These are phyloP conservation scores for Candida sonorensis DNA, from an alignment of 805 yeast species.

Conservation along the genomic window DNA sequence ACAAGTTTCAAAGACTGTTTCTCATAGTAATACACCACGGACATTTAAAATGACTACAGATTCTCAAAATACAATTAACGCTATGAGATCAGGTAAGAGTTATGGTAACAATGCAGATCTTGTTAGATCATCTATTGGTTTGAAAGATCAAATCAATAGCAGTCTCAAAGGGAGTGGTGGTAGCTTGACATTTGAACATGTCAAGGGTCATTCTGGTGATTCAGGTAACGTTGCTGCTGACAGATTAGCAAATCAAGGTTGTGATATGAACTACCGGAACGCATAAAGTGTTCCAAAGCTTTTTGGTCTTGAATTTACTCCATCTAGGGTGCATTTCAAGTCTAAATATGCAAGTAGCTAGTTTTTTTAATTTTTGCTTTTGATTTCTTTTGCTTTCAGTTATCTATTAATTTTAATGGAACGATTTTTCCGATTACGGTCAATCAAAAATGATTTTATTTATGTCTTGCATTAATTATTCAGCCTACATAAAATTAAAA, in stretches of 20 bases:
- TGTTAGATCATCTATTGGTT: conserved; percentile 28
- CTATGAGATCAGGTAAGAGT: conserved; percentile 49
- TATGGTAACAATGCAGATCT: conserved; percentile 51
- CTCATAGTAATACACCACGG: conserved; percentile 10
- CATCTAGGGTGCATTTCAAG: no score
- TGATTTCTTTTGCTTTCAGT: no score
- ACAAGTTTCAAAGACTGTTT: conserved; percentile 29
- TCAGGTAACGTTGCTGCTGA: conserved; percentile 78
- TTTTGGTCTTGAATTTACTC: no score
- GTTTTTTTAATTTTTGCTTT: no score
- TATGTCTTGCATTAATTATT: no score
- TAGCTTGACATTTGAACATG: conserved; percentile 47
- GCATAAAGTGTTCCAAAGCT: no score
- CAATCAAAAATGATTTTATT: no score
- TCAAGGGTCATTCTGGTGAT: conserved; percentile 64
- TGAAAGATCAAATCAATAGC: conserved; percentile 29
- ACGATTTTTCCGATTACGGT: no score
- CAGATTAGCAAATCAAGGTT: conserved; percentile 47
- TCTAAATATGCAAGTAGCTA: no score
- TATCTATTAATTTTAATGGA: no score
- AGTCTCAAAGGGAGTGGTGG: conserved; percentile 30
- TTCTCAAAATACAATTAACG: conserved; percentile 57
- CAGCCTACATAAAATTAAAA: no score
- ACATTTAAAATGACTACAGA: conserved; percentile 53
- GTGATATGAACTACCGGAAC: conserved; percentile 19